Evolutionary conservation across 2,329 filamentous ascomycete genomes (phyloP), one percentile per base, ranked within the genome.

Genomic region (Aureobasidium musti): DNA sequence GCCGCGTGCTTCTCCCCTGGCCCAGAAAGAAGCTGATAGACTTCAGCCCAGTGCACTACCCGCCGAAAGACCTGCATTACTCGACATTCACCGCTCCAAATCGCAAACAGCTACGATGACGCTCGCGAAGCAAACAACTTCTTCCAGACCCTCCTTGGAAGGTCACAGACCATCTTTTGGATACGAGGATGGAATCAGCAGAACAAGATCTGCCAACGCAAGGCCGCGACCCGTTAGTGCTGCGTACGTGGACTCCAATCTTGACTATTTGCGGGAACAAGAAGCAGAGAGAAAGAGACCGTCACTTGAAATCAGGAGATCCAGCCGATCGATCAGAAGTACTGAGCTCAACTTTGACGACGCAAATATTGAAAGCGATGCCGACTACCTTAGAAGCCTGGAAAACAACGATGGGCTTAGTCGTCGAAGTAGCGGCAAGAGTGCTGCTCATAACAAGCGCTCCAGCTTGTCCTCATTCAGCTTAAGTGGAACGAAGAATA

Each of bases 221-320:
- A 87, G 89, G 68, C 83, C 87, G 64, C 85, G 94, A 53, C 94
- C 94, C 74, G 83, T 87, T 0, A 97, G 93, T 76, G 91, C 66
- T 26, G 61, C 91, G 39, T 91, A 93, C 75, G 84, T 96, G 3
- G 90, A 92, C 71, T 90, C 90, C 0, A 92, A 90, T 73, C 82
- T 95, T 63, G 92, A 96, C 67, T 92, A 91, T 73, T 81, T 96
- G 21, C 88, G 91, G 26, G 92, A 95, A 72, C 85, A 87, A 61
- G 92, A 96, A 74, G 82, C 82, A 5, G 73, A 75, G 23, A 47
- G 66, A 19, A 75, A 74, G 59, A 70, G 74, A 8, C 74, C 74
- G 4, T 73, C 74, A 8, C 61, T 76, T 65, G 74, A 75, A 19
- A 67, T 71, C 21, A 70, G 75, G n/a, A 68, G 73, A 39, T 71